phyloP scores from a whole-genome alignment of 108 stramenopile genomes.

The Nitzschia putrida region DNA sequence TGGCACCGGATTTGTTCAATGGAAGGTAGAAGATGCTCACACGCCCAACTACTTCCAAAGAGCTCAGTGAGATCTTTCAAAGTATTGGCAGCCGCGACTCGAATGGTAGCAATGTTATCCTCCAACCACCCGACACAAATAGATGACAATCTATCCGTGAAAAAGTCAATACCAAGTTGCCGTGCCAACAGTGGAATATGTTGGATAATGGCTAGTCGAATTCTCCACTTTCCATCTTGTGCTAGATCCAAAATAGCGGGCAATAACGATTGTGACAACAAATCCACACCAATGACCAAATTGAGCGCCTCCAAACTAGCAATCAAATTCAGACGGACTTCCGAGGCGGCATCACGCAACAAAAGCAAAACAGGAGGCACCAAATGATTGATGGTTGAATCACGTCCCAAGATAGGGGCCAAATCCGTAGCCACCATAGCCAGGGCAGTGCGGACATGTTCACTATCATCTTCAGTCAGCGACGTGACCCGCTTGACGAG shows the following conservation, averaged over 20 bases:
- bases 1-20: conserved; percentile 75
- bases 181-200: conserved; percentile 92
- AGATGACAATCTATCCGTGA: conserved; percentile 76
- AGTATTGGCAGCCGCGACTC: conserved; percentile 89
- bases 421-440: conserved; percentile 93
- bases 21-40: conserved; percentile 82
- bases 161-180: conserved; percentile 91
- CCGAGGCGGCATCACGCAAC: conserved; percentile 91
- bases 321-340: conserved; percentile 96
- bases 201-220: conserved; percentile 94
- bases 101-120: conserved; percentile 91
- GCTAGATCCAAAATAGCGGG: conserved; percentile 97
- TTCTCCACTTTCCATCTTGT: conserved; percentile 96
- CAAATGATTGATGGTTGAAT: conserved; percentile 83
- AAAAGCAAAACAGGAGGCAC: conserved; percentile 94
- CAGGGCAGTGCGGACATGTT: conserved; percentile 88
- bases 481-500: conserved; percentile 72
- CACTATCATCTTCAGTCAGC: conserved; percentile 86
- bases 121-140: conserved; percentile 94
- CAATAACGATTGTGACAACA: conserved; percentile 89
- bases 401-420: conserved; percentile 87
- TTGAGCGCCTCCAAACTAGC: conserved; percentile 88
- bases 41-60: conserved; percentile 95
- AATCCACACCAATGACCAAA: conserved; percentile 93
- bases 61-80: conserved; percentile 78